These are phyloP conservation scores for Chlamydomonas eustigma DNA, from an alignment of 139 green algal species.

Conservation along the genomic window DNA sequence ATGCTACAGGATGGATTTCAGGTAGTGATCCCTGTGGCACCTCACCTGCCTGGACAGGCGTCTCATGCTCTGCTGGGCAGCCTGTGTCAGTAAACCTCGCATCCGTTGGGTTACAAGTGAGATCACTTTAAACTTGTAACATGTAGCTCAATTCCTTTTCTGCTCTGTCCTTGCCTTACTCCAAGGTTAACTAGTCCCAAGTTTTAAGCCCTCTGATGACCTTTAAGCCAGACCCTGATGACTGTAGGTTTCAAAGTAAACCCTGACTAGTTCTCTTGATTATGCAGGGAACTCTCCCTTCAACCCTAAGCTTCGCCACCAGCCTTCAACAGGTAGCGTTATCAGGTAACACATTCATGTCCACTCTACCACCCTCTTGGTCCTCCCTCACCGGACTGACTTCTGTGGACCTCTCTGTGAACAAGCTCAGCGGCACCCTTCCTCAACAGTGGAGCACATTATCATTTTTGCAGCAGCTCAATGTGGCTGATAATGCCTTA, in stretches of 20 bases:
- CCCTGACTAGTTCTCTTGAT: no score
- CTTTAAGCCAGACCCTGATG: no score
- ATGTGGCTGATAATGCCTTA: slow-evolving; percentile 15
- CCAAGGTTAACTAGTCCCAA: no score
- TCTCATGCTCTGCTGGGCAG: neutral
- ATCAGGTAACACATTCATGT: neutral
- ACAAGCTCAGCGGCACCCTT: slow-evolving; percentile 20
- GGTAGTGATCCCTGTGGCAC: neutral
- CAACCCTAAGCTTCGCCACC: neutral
- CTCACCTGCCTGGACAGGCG: neutral
- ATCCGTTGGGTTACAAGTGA: neutral
- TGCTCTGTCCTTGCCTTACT: no score
- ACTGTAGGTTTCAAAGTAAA: no score
- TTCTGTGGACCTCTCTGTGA: slow-evolving; percentile 16
- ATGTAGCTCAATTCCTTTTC: no score
- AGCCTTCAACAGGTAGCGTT: neutral
- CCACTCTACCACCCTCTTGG: slow-evolving; percentile 16
- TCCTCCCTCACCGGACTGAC: neutral
- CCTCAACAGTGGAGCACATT: slow-evolving; percentile 13
- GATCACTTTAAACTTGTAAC: no score
- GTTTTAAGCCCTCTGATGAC: no score
- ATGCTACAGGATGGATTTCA: neutral
- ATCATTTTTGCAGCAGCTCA: slow-evolving; percentile 5
- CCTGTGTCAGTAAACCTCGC: neutral
- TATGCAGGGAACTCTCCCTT: neutral